Percentiles rank a stretch among this genome's conserved stretches.
phyloP scores from a whole-genome alignment of 2,329 filamentous ascomycete genomes.

The Exophiala aquamarina region DNA sequence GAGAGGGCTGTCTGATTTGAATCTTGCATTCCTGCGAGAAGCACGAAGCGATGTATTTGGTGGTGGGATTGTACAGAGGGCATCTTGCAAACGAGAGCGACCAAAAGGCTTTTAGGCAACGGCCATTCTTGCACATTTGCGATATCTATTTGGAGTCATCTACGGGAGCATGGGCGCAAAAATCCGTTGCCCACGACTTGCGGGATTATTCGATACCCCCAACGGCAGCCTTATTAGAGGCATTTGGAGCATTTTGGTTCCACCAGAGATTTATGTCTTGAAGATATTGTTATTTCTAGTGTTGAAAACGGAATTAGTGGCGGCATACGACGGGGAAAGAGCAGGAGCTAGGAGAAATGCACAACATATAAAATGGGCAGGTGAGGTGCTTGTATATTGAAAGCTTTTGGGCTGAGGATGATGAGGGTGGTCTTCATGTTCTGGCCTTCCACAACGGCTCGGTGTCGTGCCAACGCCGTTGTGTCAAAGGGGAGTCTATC shows the following conservation, averaged over 20 bases:
- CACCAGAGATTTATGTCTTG: constrained; percentile 16
- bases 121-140: constrained; percentile 18
- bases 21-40: constrained; percentile 6
- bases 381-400: too few species aligned
- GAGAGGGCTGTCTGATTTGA: constrained; percentile 2
- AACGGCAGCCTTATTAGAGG: constrained; percentile 24
- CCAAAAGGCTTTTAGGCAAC: constrained; percentile 15
- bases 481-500: too few species aligned
- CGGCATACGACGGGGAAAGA: background rate
- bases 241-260: constrained; percentile 25
- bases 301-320: background rate
- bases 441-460: too few species aligned
- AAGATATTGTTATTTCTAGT: constrained; percentile 20
- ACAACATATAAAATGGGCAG: background rate
- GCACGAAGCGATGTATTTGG: constrained; percentile 11
- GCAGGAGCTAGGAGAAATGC: background rate
- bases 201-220: constrained; percentile 25
- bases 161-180: constrained; percentile 14
- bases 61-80: constrained; percentile 23
- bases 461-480: too few species aligned
- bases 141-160: constrained; percentile 23
- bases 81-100: constrained; percentile 9
- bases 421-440: too few species aligned
- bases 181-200: constrained; percentile 6
- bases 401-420: too few species aligned